A percentile compares a stretch with the other conserved stretches of the same genome.
phyloP scores from a whole-genome alignment of 23 red algal genomes.

The Chondrus crispus region DNA sequence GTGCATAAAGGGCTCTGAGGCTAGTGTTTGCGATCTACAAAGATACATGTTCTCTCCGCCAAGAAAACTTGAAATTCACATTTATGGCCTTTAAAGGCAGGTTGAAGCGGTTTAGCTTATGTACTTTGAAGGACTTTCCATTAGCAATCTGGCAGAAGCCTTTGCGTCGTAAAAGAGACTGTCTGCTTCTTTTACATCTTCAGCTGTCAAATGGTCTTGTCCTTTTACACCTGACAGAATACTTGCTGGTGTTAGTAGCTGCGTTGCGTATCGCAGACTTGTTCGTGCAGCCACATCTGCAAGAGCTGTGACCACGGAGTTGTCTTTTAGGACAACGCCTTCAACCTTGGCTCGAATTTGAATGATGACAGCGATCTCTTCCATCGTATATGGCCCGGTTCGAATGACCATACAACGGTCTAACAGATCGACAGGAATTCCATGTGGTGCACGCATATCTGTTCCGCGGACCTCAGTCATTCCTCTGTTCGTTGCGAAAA shows the following conservation, averaged over 20 bases:
- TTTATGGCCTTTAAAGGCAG: too few species aligned
- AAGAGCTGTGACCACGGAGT: conserved; percentile 63
- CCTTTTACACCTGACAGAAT: conserved; percentile 82
- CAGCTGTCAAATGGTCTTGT: conserved; percentile 66
- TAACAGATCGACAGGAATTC: conserved; percentile 92
- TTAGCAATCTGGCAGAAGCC: conserved; percentile 68
- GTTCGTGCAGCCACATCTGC: conserved; percentile 82
- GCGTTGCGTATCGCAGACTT: conserved; percentile 83
- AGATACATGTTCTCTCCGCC: too few species aligned
- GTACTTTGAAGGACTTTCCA: conserved; percentile 55
- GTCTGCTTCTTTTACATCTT: conserved; percentile 88
- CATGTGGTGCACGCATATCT: conserved; percentile 85
- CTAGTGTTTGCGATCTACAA: too few species aligned
- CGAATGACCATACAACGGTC: conserved; percentile 96
- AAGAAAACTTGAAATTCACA: too few species aligned
- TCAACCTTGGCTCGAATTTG: conserved; percentile 79
- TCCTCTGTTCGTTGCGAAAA: conserved; percentile 95
- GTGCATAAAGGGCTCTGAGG: too few species aligned
- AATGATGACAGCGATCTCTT: conserved; percentile 83
- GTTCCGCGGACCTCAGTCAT: conserved; percentile 92
- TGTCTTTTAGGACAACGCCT: conserved; percentile 56
- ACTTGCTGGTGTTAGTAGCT: conserved; percentile 83
- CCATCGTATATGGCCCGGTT: conserved; percentile 88
- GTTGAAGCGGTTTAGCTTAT: conserved; percentile 16
- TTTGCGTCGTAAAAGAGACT: conserved; percentile 92